phyloP scores from a whole-genome alignment of 1,284 basidiomycete species.

The Microbotryum violaceum region DNA sequence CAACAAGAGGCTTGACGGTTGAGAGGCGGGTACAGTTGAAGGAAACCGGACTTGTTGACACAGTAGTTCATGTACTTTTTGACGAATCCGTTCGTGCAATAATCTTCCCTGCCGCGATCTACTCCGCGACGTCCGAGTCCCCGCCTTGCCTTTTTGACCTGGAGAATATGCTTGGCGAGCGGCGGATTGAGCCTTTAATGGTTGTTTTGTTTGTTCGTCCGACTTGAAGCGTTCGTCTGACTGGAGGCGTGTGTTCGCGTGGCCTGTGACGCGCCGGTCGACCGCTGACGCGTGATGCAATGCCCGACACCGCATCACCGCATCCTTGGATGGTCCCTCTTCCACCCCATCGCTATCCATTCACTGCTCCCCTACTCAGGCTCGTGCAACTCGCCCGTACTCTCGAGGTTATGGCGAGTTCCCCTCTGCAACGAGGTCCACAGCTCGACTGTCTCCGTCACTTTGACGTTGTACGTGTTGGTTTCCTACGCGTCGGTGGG shows the following conservation, averaged over 20 bases:
- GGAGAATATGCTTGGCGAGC: too few relatives aligned
- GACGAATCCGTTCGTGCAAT: not conserved
- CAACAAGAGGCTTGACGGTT: constrained; percentile 13
- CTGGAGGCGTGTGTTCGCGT: not conserved
- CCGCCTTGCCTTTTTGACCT: too few relatives aligned
- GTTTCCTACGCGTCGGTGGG: constrained; percentile 15
- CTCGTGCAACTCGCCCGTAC: constrained; percentile 13
- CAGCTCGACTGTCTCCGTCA: constrained; percentile 25
- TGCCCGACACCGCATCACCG: not conserved
- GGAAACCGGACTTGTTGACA: not conserved
- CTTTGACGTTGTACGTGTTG: constrained; percentile 26
- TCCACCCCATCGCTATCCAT: too few relatives aligned
- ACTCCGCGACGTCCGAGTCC: not conserved
- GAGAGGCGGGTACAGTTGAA: not conserved
- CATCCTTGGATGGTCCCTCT: not conserved
- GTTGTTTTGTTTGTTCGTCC: too few relatives aligned
- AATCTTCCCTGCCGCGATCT: not conserved
- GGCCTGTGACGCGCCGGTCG: not conserved
- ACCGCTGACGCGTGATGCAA: not conserved
- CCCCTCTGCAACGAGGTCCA: constrained; percentile 27
- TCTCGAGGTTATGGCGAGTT: constrained; percentile 26
- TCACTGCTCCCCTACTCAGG: constrained; percentile 1
- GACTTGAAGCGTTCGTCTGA: too few relatives aligned
- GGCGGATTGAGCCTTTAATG: too few relatives aligned
- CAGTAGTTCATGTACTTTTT: not conserved